These are phyloP conservation scores for Kodamaea kakaduensis DNA, from an alignment of 805 yeast species.

Conservation along the genomic window DNA sequence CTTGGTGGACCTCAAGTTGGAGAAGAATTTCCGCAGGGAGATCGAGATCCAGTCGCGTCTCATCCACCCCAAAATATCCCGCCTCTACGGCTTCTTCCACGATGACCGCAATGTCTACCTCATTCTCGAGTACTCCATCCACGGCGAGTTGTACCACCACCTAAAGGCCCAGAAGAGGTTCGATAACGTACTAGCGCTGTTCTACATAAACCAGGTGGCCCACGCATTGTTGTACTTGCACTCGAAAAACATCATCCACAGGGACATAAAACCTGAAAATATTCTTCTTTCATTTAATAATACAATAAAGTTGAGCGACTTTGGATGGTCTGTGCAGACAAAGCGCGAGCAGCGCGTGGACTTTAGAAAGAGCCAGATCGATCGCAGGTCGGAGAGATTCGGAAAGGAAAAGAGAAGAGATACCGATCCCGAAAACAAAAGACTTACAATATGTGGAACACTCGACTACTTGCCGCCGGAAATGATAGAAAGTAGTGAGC, in stretches of 20 bases:
- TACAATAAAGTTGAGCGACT: conserved; percentile 80
- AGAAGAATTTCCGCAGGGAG: conserved; percentile 83
- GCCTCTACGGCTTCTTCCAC: conserved; percentile 80
- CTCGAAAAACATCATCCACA: conserved; percentile 73
- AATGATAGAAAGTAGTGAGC: conserved; percentile 79
- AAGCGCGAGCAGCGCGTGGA: background rate
- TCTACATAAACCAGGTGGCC: conserved; percentile 79
- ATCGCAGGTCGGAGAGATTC: background rate
- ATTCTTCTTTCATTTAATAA: conserved; percentile 74
- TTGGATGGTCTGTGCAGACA: conserved; percentile 89
- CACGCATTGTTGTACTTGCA: conserved; percentile 77
- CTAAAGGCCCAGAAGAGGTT: conserved; percentile 66
- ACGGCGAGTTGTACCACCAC: conserved; percentile 82
- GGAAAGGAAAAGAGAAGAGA: background rate
- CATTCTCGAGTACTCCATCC: conserved; percentile 75
- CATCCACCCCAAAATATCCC: conserved; percentile 74
- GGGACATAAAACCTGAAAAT: conserved; percentile 94
- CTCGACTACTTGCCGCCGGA: conserved; percentile 94
- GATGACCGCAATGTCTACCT: conserved; percentile 78
- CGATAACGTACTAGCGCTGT: conserved; percentile 68
- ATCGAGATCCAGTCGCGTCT: conserved; percentile 84
- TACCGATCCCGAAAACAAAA: conserved; percentile 21
- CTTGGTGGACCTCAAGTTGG: conserved; percentile 67
- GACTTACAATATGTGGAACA: conserved; percentile 92
- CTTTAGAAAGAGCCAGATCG: background rate